Evolutionary conservation across 352 stramenopile genomes (phyloP), one percentile per base, ranked within the genome.

Genomic region (Phytophthora hybrid): DNA sequence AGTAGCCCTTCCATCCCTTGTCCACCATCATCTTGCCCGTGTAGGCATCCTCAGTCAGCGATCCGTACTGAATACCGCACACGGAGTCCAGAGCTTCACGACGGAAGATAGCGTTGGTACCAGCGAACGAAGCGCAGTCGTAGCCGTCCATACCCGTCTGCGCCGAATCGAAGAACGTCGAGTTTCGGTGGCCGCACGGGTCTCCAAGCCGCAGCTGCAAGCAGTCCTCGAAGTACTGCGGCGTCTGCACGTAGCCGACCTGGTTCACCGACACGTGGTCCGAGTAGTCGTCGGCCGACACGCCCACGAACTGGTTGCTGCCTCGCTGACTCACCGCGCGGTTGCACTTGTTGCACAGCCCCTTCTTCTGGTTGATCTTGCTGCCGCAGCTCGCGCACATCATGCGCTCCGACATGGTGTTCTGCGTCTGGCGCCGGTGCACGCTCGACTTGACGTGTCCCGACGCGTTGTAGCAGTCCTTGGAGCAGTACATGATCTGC

Each of bases 11-110:
- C 85, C 85, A 93, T 46, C 85, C 85, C 82, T 91, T 93, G 73
- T 91, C 83, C 59, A 93, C 85, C 85, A 93, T 91, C 81, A 91
- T 89, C 74, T 91, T 90, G 59, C 85, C 85, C 37, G 85, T 93
- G 69, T 90, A 93, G 2, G 83, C 83, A 61, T 94, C 87, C 68
- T 94, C 87, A 9, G 87, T 94, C 54, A 94, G 65, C 32, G 82
- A 91, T 8, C 87, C 87, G 59, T 91, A 91, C 69, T 91, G 83
- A 63, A 94, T 93, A 32, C 87, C 87, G 19, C 73, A 91, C 16
- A 93, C 80, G 16, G 83, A 91, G 63, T 93, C 84, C n/a, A 94
- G 63, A 31, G 87, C 87, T 14, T 91, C 83, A 49, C 87, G 84
- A 64, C 84, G 85, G 74, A 94, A 93, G 29, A 92, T 93, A 19